Conservation (phyloP, 345 rosid species). For the Syzygium grande region DNA sequence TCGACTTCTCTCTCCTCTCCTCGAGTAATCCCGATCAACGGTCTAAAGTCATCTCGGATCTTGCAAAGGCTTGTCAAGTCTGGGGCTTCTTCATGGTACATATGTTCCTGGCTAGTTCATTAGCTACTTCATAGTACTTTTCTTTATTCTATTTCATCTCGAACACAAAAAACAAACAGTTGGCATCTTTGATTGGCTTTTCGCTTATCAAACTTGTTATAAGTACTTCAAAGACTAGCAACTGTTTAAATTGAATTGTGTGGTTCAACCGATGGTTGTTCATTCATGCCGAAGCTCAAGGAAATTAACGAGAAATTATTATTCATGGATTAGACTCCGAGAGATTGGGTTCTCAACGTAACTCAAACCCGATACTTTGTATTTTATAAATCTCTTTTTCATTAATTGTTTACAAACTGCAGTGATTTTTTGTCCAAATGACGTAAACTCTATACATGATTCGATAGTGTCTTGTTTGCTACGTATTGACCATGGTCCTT, state of each 20-base stretch:
- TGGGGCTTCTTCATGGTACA: slow-evolving; percentile 57
- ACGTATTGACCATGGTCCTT: neutral
- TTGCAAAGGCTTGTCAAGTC: slow-evolving; percentile 41
- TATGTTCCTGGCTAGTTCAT: too few species aligned
- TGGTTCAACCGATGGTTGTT: neutral
- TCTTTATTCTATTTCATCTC: neutral
- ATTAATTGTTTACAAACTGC: neutral
- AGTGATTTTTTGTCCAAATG: neutral
- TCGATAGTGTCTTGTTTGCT: neutral
- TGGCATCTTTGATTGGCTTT: neutral
- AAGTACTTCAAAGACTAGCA: neutral
- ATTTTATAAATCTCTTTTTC: neutral
- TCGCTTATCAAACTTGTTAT: neutral
- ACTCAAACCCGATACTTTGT: neutral
- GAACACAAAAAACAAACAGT: neutral
- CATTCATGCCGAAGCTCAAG: neutral
- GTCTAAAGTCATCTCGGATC: slow-evolving; percentile 19
- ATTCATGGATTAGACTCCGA: neutral
- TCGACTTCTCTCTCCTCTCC: slow-evolving; percentile 40
- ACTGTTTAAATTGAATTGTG: neutral
- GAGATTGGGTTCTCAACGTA: neutral
- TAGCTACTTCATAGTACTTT: neutral
- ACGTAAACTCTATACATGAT: too few species aligned
- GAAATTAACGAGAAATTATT: neutral
- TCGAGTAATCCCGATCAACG: slow-evolving; percentile 19